A percentile compares a stretch with the other conserved stretches of the same genome.
phyloP scores from a whole-genome alignment of 1,284 basidiomycete genomes.

The Ceratobasidium sp. region DNA sequence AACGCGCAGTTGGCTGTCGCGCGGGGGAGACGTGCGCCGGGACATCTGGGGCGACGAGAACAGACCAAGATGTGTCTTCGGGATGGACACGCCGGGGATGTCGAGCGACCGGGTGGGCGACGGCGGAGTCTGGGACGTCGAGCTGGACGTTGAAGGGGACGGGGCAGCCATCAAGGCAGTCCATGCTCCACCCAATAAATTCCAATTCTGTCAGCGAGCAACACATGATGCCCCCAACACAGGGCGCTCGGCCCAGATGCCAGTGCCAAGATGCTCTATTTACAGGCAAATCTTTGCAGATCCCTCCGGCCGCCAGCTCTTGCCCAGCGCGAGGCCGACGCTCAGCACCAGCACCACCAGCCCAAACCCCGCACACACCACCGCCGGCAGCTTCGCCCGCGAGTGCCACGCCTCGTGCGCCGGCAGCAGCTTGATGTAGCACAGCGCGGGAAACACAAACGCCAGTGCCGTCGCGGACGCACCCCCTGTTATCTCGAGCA shows the following conservation, averaged over 20 bases:
- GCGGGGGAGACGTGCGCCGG: slow-evolving; percentile 16
- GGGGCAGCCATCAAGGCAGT: not conserved
- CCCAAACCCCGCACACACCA: slow-evolving; percentile 78
- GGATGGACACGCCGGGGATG: not conserved
- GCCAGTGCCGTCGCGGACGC: slow-evolving; percentile 89
- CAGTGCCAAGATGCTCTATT: not conserved
- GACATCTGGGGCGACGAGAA: slow-evolving; percentile 21
- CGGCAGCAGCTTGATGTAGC: slow-evolving; percentile 79
- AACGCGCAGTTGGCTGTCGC: slow-evolving; percentile 1
- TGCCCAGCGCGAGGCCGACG: slow-evolving; percentile 73
- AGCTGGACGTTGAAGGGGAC: slow-evolving; percentile 14
- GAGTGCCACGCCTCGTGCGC: slow-evolving; percentile 67
- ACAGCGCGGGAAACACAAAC: slow-evolving; percentile 91
- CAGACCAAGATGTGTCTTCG: slow-evolving; percentile 7
- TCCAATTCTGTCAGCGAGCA: not conserved
- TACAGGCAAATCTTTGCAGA: slow-evolving; percentile 44
- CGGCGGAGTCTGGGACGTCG: not conserved
- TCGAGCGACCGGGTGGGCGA: not conserved
- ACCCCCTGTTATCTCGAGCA: slow-evolving; percentile 96
- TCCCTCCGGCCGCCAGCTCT: slow-evolving; percentile 76
- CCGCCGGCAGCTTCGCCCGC: slow-evolving; percentile 75
- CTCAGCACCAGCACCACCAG: slow-evolving; percentile 79
- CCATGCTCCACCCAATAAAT: not conserved
- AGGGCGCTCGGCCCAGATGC: not conserved
- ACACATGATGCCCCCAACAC: not conserved